Base-by-base conservation (phyloP, 768 basidiomycete species). In the Artomyces pyxidatus region DNA sequence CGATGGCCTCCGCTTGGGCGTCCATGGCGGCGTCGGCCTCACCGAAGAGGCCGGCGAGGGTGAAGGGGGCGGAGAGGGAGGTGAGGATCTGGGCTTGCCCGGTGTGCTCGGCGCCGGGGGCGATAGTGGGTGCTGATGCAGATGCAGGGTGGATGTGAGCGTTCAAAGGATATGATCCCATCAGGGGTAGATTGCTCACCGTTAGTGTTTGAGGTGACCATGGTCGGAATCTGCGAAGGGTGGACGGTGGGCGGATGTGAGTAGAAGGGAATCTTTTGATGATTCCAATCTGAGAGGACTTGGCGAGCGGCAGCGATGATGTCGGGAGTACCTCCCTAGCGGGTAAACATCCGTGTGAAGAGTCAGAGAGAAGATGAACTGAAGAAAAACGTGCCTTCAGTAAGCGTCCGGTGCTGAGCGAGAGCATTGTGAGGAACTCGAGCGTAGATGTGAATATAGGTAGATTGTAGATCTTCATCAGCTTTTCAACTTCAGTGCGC, bases 261-360 rank as follows among this genome's bases (percentile, higher is more conserved):
- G 68, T 75, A 88, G 68, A 89, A 98, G 0, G 89, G 86, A 10
- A 97, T 95, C 61, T 91, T 95, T 63, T 96, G 92, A 49, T 89
- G 81, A 59, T 97, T 97, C 94, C 95, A 99, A 62, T 99, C 93
- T 42, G 72, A 78, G 1, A 97, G 65, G 21, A 97, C 76, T 12
- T 85, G 80, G 27, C 89, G 82, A 0, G 94, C 91, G 0, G 91
- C 78, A 6, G 85, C 73, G 37, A 84, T 78, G 27, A 94, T 64
- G 64, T 97, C 92, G 1, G 95, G 94, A 0, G 91, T 10, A 21
- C 39, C 28, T 0, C 30, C 49, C 38, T 49, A 39, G 11, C 19
- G 23, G 14, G 50, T 23, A 37, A 27, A 17, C 1, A 21, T 29
- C 21, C 49, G 22, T 35, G 17, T 37, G 26, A 23, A 17, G 40